Percentiles rank a stretch among this genome's conserved stretches.
These are phyloP conservation scores for Piedraia hortae DNA, from an alignment of 2,329 filamentous ascomycete species.

Conservation along the genomic window DNA sequence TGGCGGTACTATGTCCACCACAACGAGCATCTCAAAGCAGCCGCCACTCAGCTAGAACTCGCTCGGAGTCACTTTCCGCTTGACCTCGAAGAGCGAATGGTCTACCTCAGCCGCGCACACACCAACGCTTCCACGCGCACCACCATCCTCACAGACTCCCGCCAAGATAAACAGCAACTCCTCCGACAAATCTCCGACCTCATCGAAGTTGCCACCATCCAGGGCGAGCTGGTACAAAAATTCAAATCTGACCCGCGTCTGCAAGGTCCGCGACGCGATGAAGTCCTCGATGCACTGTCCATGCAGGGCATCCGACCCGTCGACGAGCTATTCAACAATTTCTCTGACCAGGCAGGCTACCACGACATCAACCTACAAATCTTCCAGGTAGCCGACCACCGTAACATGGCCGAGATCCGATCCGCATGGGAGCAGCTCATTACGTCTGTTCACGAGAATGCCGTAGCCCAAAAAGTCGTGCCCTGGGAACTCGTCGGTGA, in stretches of 20 bases:
- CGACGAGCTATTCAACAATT: constrained; percentile 77
- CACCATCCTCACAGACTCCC: constrained; percentile 33
- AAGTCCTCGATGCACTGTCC: constrained; percentile 23
- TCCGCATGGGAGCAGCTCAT: constrained; percentile 67
- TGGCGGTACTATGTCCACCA: constrained; percentile 81
- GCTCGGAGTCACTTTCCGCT: constrained; percentile 61
- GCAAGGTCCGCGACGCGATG: constrained; percentile 29
- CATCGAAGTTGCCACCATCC: constrained; percentile 79
- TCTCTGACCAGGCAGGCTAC: constrained; percentile 73
- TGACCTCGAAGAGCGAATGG: constrained; percentile 60
- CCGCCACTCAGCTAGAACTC: constrained; percentile 57
- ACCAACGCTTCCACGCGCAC: constrained; percentile 73
- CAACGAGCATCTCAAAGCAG: constrained; percentile 60
- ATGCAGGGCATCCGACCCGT: constrained; percentile 55
- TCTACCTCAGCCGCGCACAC: constrained; percentile 69
- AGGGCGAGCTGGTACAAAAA: constrained; percentile 66
- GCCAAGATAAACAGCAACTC: constrained; percentile 46
- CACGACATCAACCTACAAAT: constrained; percentile 83
- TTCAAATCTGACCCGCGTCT: constrained; percentile 48
- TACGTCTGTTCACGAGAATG: constrained; percentile 30
- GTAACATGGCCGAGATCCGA: constrained; percentile 59
- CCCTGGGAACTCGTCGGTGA: constrained; percentile 45
- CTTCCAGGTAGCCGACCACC: constrained; percentile 74
- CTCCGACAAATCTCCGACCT: constrained; percentile 63
- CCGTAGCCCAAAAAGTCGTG: constrained; percentile 17